Evolutionary conservation across 805 yeast species (phyloP).

Genomic region (Barnettozyma sucrosica): DNA sequence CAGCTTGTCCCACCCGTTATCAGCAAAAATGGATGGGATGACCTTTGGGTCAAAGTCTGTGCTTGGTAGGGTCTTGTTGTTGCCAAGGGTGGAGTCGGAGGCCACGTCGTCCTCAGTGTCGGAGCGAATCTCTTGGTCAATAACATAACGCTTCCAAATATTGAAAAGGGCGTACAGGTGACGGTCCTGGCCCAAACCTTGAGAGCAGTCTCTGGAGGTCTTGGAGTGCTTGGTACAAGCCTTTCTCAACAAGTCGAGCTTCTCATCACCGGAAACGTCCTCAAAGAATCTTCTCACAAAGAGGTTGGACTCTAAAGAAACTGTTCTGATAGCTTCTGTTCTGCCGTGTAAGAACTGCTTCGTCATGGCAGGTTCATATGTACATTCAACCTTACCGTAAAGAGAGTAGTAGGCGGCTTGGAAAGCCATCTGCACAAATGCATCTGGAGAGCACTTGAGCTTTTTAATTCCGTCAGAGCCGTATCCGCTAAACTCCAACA

Average conservation of each 20-base stretch:
- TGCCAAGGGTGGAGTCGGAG: slow-evolving; percentile 20
- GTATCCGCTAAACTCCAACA: slow-evolving; percentile 59
- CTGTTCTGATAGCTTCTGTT: slow-evolving; percentile 88
- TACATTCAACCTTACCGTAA: slow-evolving; percentile 88
- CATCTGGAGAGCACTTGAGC: slow-evolving; percentile 90
- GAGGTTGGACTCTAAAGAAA: slow-evolving; percentile 68
- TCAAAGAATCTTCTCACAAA: slow-evolving; percentile 86
- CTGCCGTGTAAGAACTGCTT: slow-evolving; percentile 82
- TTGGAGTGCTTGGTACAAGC: slow-evolving; percentile 70
- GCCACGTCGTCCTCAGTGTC: slow-evolving; percentile 19
- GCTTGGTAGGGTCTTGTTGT: slow-evolving; percentile 1
- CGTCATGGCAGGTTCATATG: slow-evolving; percentile 97
- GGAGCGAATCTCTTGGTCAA: slow-evolving; percentile 13
- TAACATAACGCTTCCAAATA: slow-evolving; percentile 68
- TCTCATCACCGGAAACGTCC: slow-evolving; percentile 50
- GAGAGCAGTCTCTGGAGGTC: slow-evolving; percentile 62
- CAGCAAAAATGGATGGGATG: slow-evolving; percentile 75
- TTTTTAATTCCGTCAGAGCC: slow-evolving; percentile 77
- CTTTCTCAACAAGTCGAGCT: slow-evolving; percentile 46
- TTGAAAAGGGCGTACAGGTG: slow-evolving; percentile 84
- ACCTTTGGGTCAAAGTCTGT: slow-evolving; percentile 24
- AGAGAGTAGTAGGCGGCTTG: slow-evolving; percentile 90
- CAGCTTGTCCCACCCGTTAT: slow-evolving; percentile 81
- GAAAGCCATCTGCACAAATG: slow-evolving; percentile 89
- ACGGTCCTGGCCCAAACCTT: slow-evolving; percentile 88